Conservation (phyloP, 163 green algal genomes). For the Dunaliella salina region DNA sequence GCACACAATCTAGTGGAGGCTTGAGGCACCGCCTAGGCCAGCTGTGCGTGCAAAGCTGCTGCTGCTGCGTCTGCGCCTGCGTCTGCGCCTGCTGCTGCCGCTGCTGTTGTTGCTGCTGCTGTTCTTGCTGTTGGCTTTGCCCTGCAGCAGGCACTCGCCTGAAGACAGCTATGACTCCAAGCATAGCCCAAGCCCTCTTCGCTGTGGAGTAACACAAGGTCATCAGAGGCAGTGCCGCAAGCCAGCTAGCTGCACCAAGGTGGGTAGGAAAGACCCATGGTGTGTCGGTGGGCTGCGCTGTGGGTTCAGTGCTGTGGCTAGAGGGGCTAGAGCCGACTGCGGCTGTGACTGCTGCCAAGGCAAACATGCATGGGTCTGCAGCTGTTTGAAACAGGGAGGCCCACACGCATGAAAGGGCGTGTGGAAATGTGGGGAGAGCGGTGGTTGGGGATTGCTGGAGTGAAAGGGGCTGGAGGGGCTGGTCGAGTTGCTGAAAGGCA, state of each 20-base stretch:
- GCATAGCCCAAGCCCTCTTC: background rate
- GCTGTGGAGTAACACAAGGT: background rate
- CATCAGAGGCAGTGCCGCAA: background rate
- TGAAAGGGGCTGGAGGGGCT: too few species aligned
- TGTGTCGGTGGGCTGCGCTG: background rate
- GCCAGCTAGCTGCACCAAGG: background rate
- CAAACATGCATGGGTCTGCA: background rate
- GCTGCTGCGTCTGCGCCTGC: too few species aligned
- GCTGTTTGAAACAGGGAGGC: background rate
- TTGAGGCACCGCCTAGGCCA: too few species aligned
- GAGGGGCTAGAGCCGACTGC: background rate
- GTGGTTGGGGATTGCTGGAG: too few species aligned
- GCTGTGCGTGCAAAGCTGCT: too few species aligned
- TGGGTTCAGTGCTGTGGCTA: background rate
- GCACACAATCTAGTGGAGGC: too few species aligned
- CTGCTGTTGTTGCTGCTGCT: too few species aligned
- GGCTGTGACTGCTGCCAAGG: background rate
- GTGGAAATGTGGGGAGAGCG: background rate
- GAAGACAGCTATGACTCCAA: too few species aligned
- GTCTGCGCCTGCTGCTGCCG: too few species aligned
- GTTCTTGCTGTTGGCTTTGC: too few species aligned
- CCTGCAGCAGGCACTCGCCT: too few species aligned
- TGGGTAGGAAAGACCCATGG: background rate
- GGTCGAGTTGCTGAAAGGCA: too few species aligned
- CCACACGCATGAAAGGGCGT: background rate